Conservation (phyloP, 352 stramenopile species). For the Thalassiosira allenii region DNA sequence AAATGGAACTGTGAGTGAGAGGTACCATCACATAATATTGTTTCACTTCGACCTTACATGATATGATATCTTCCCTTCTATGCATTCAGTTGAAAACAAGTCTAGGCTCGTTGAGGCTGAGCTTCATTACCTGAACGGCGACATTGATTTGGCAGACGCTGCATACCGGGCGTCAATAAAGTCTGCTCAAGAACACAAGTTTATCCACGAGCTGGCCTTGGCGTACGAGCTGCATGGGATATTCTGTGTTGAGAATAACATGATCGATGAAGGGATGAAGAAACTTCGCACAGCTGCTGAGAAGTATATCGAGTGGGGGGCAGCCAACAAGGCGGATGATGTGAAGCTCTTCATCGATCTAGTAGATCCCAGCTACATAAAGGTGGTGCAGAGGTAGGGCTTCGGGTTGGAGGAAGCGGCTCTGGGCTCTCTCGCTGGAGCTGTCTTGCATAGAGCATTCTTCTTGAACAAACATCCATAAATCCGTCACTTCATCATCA, state of each 20-base stretch:
- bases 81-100: slow-evolving; percentile 29
- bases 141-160: slow-evolving; percentile 1
- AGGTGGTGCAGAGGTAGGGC: too few relatives aligned
- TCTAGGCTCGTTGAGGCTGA: slow-evolving; percentile 34
- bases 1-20: slow-evolving; percentile 3
- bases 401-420: too few relatives aligned
- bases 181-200: slow-evolving; percentile 18
- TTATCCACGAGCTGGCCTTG: slow-evolving; percentile 28
- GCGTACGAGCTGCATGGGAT: slow-evolving; percentile 10
- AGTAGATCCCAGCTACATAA: too few relatives aligned
- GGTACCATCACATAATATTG: too few relatives aligned
- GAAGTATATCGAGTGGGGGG: neutral
- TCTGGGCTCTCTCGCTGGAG: too few relatives aligned
- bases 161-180: slow-evolving; percentile 25
- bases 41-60: too few relatives aligned
- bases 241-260: slow-evolving; percentile 3
- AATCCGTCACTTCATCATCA: too few relatives aligned
- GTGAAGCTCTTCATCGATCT: too few relatives aligned
- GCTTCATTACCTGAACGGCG: neutral
- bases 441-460: too few relatives aligned
- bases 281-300: neutral
- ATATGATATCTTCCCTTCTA: too few relatives aligned
- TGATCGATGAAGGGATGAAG: neutral
- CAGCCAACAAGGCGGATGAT: too few relatives aligned
- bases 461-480: too few relatives aligned